Base-by-base conservation (phyloP, 139 green algal genomes). In the Chlamydomonas incerta region DNA sequence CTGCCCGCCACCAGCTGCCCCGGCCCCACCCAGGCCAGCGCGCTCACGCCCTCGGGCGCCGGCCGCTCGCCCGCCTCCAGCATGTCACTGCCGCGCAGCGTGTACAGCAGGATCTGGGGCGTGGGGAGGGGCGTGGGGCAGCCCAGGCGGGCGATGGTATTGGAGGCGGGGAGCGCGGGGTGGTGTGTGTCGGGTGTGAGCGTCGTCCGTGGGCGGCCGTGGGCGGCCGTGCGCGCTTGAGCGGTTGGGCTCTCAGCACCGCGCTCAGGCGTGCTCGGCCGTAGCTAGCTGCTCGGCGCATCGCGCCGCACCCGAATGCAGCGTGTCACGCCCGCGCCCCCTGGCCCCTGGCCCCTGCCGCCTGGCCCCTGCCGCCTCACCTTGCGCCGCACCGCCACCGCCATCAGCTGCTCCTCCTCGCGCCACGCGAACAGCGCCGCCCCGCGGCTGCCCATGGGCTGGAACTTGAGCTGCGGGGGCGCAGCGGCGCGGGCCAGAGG, bases 401-500 rank as follows among this genome's bases (percentile, higher is more conserved):
- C 80, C 80, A 85, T 33, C 31, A 70, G 66, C 47, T 70, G 50
- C 23, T 20, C 34, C 31, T 76, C 66, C 67, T 85, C 66, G 24
- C 66, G 67, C 80, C 80, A 85, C 29, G 80, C 80, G 15, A 85
- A 77, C 29, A 58, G 5, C 3, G 80, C 74, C 31, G 66, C 80
- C 26, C 80, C 80, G 0, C 50, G 31, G 17, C 47, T 70, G 31
- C 67, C n/a, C 80, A 70, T 68, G 31, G 80, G 67, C 85, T 87
- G 86, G 57, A 57, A 90, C 28, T 80, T 80, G 31, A 90, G 71
- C 47, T 72, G 41, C 8, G 41, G n/a, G n/a, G n/a, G n/a, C n/a
- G n/a, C n/a, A n/a, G n/a, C n/a, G n/a, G n/a, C n/a, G n/a, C n/a
- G n/a, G n/a, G n/a, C n/a, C n/a, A n/a, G n/a, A n/a, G n/a, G n/a